Conservation (phyloP, 371 early-diverging fungal genomes). For the Actinomucor elegans region DNA sequence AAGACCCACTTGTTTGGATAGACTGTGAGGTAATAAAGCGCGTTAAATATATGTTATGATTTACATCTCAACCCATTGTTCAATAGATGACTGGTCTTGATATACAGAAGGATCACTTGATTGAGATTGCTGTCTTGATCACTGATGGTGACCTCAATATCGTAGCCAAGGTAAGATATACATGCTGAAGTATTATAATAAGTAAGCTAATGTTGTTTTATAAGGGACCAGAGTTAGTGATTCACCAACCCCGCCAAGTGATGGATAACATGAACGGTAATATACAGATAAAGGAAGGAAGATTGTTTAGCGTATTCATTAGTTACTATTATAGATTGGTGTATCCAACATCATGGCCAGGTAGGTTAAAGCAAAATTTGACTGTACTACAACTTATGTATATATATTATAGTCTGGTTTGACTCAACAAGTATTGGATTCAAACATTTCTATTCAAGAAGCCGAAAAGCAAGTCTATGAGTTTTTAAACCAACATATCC, state of each 20-base stretch:
- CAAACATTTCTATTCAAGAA: slow-evolving; percentile 62
- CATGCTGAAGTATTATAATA: background rate
- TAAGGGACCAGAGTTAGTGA: slow-evolving; percentile 77
- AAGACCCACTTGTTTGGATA: slow-evolving; percentile 82
- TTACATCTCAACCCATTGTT: background rate
- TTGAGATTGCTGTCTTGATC: slow-evolving; percentile 88
- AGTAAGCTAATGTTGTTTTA: background rate
- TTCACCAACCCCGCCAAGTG: slow-evolving; percentile 74
- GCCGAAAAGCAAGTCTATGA: slow-evolving; percentile 74
- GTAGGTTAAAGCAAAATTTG: slow-evolving; percentile 40
- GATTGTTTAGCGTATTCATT: background rate
- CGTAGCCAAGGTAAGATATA: slow-evolving; percentile 64
- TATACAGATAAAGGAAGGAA: too few relatives aligned
- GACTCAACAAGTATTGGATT: slow-evolving; percentile 75
- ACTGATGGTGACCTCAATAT: slow-evolving; percentile 85
- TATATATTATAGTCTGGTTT: slow-evolving; percentile 69
- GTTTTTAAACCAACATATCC: slow-evolving; percentile 73
- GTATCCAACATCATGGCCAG: slow-evolving; percentile 80
- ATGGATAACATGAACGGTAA: slow-evolving; percentile 84
- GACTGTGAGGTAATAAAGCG: slow-evolving; percentile 71
- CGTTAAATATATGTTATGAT: background rate
- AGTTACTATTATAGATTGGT: slow-evolving; percentile 69
- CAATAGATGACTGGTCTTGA: slow-evolving; percentile 71
- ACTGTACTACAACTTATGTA: too few relatives aligned
- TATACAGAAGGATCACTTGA: slow-evolving; percentile 64